Evolutionary conservation across 371 early-diverging fungal species (phyloP).

Genomic region (Funneliformis caledonium): DNA sequence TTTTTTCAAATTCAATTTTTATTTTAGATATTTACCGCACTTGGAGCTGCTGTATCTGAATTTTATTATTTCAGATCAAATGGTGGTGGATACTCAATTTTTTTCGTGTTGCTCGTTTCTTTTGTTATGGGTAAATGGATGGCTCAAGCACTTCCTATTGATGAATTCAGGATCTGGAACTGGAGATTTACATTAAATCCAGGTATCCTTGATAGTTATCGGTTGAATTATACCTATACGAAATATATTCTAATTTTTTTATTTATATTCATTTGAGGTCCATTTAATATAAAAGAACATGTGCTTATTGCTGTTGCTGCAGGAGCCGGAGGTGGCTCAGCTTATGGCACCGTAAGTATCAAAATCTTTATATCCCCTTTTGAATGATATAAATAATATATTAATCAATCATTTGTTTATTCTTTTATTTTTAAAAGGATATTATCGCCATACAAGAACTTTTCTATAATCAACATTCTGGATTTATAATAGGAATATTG

Average conservation of each 20-base stretch:
- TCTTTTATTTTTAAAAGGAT: conserved; percentile 40
- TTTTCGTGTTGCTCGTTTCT: conserved; percentile 49
- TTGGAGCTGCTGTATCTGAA: conserved; percentile 58
- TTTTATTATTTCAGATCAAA: conserved; percentile 50
- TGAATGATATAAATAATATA: not conserved
- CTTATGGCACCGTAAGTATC: conserved; percentile 43
- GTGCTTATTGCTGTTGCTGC: conserved; percentile 50
- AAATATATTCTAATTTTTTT: not conserved
- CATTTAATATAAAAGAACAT: conserved; percentile 62
- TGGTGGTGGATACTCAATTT: conserved; percentile 44
- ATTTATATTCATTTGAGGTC: conserved; percentile 44
- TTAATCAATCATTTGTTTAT: not conserved
- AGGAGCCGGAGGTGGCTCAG: conserved; percentile 43
- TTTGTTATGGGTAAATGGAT: conserved; percentile 46
- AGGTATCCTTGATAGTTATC: conserved; percentile 42
- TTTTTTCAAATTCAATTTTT: not conserved
- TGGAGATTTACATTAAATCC: conserved; percentile 51
- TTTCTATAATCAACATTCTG: conserved; percentile 55
- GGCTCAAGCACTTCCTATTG: conserved; percentile 44
- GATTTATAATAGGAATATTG: conserved; percentile 54
- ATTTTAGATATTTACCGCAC: conserved; percentile 60
- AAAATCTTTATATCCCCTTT: not conserved
- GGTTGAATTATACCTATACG: not conserved
- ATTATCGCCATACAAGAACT: conserved; percentile 62
- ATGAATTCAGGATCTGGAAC: conserved; percentile 39